Base-by-base conservation (phyloP, 202 grass and related monocot genomes). In the Schoenoplectus tabernaemontani region DNA sequence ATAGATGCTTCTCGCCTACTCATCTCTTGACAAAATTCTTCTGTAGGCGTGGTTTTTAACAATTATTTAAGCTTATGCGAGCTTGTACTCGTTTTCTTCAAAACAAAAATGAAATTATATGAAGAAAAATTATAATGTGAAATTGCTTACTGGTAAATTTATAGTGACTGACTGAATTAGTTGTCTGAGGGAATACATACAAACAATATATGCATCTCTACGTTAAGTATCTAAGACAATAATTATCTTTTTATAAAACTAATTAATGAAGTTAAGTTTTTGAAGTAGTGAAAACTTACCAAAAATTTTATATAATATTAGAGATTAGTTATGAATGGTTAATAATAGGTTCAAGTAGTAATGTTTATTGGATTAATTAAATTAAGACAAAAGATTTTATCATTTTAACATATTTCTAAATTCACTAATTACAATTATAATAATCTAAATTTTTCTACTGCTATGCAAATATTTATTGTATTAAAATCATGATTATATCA, bases 1-100 rank as follows among this genome's bases (percentile, higher is more conserved):
- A 79, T 44, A 28, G 77, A 64, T 47, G 20, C 38, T 62, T 61
- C 57, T 79, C 57, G 39, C 77, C 77, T 3, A 79, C 77, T 46
- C 17, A 20, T 62, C 38, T 63, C 17, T 62, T 47, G 38, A 71
- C 23, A 71, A 13, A 70, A 5, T 47, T 47, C 22, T 78, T 60
- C 59, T 79, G 38, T 63, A 41, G 57, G 16, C 57, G 26, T 61
- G 77, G 54, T 62, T 79, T 63, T 11, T 16, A 17, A 63, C 63
- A 79, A 4, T 28, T 43, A 1, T 20, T 50, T 57, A 24, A 0
- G 19, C 20, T 13, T 13, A 23, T 42, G 38, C 0, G 8, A 69
- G 38, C 65, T 12, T 50, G 8, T 46, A 26, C 38, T 46, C 15
- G 17, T 16, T 61, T 3, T 57, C 17, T 20, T 4, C 13, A 4